These are phyloP conservation scores for Podaxis sp. DNA, from an alignment of 768 basidiomycete species.

Conservation along the genomic window DNA sequence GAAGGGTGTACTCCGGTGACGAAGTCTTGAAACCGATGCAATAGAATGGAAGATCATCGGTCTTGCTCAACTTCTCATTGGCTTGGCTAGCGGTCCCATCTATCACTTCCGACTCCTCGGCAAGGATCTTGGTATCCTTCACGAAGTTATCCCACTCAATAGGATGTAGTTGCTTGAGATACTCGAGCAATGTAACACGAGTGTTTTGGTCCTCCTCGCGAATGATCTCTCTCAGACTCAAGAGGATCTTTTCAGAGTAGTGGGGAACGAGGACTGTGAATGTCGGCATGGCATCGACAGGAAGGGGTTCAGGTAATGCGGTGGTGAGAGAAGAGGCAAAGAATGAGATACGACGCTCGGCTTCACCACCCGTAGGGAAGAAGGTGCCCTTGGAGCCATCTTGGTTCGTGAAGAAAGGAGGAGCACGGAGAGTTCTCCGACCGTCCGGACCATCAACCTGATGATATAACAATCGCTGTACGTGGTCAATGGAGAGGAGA, in stretches of 20 bases:
- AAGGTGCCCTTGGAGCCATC: slow-evolving; percentile 74
- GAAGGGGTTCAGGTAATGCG: slow-evolving; percentile 89
- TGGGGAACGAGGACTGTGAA: slow-evolving; percentile 99
- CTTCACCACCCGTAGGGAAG: slow-evolving; percentile 93
- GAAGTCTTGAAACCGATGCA: slow-evolving; percentile 99
- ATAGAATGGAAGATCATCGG: slow-evolving; percentile 97
- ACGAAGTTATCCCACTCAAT: slow-evolving; percentile 99
- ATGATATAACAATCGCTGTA: slow-evolving; percentile 95
- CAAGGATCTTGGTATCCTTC: slow-evolving; percentile 98
- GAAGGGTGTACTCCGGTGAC: slow-evolving; percentile 96
- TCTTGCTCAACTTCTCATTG: slow-evolving; percentile 76
- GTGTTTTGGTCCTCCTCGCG: slow-evolving; percentile 96
- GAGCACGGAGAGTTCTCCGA: slow-evolving; percentile 88
- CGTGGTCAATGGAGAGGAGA: slow-evolving; percentile 94
- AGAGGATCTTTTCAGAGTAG: slow-evolving; percentile 97
- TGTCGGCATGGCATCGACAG: slow-evolving; percentile 98
- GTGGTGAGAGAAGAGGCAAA: slow-evolving; percentile 98
- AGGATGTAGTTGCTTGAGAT: slow-evolving; percentile 97
- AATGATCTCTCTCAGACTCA: slow-evolving; percentile 96
- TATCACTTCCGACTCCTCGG: slow-evolving; percentile 72
- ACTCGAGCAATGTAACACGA: slow-evolving; percentile 94
- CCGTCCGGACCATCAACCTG: slow-evolving; percentile 91
- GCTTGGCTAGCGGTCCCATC: slow-evolving; percentile 48
- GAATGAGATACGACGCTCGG: slow-evolving; percentile 97
- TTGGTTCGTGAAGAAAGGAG: slow-evolving; percentile 97